Evolutionary conservation across 2,329 filamentous ascomycete species (phyloP).

Genomic region (Fusarium nematophilum): DNA sequence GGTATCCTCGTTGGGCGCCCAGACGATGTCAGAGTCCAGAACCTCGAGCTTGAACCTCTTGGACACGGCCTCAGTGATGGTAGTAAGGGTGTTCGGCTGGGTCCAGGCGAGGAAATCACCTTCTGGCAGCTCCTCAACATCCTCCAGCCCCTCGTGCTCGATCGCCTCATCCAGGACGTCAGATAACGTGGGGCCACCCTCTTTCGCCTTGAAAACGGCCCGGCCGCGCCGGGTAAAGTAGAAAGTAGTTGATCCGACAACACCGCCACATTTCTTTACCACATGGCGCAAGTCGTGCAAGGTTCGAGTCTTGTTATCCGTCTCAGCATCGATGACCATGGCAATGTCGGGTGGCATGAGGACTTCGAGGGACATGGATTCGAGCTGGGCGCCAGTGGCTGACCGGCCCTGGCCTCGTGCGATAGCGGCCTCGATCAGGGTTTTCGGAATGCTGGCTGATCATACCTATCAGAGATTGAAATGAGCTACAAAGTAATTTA

Average conservation of each 20-base stretch:
- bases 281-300: constrained; percentile 78
- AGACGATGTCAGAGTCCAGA: constrained; percentile 82
- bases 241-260: constrained; percentile 79
- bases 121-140: constrained; percentile 75
- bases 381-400: constrained; percentile 78
- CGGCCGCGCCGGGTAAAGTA: constrained; percentile 86
- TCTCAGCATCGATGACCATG: constrained; percentile 85
- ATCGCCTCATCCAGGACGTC: constrained; percentile 84
- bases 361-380: constrained; percentile 81
- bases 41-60: constrained; percentile 74
- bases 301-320: constrained; percentile 80
- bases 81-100: constrained; percentile 48
- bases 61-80: constrained; percentile 62
- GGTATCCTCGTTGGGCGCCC: constrained; percentile 85
- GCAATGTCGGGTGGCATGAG: constrained; percentile 82
- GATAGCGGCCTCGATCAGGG: constrained; percentile 85
- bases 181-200: constrained; percentile 67
- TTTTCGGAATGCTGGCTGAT: constrained; percentile 81
- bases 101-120: constrained; percentile 73
- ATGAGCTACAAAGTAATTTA: neutral
- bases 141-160: constrained; percentile 80
- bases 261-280: constrained; percentile 78
- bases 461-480: constrained; percentile 1
- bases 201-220: constrained; percentile 72
- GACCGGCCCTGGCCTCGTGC: constrained; percentile 90